These are phyloP conservation scores for Penicillium chermesinum DNA, from an alignment of 495 filamentous ascomycete species.

Conservation along the genomic window DNA sequence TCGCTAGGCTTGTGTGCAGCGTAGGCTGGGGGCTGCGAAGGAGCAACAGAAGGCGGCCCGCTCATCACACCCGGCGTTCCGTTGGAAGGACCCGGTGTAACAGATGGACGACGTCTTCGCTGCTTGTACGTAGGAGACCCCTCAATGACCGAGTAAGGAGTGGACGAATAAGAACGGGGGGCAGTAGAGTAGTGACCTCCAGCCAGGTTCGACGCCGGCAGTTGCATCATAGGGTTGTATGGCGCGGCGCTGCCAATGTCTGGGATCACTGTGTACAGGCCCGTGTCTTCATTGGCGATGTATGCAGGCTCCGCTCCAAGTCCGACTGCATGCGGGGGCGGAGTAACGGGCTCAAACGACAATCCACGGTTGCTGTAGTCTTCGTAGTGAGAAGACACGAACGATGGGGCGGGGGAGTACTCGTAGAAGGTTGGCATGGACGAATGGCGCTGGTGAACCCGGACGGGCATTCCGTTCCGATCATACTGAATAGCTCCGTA, in stretches of 20 bases:
- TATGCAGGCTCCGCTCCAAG: conserved; percentile 86
- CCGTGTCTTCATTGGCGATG: conserved; percentile 95
- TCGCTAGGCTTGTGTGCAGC: conserved; percentile 75
- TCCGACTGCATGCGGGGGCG: conserved; percentile 78
- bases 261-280: conserved; percentile 89
- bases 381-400: conserved; percentile 93
- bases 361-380: conserved; percentile 96
- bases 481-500: conserved; percentile 76
- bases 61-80: conserved; percentile 52
- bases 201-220: conserved; percentile 80
- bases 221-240: conserved; percentile 82
- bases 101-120: conserved; percentile 84
- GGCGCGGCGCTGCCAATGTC: conserved; percentile 55
- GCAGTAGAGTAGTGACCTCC: conserved; percentile 65
- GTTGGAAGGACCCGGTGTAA: conserved; percentile 66
- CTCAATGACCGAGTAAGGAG: conserved; percentile 92
- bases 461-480: conserved; percentile 79
- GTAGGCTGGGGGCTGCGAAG: conserved; percentile 38
- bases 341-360: conserved; percentile 94
- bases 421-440: conserved; percentile 98
- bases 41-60: conserved; percentile 22
- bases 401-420: conserved; percentile 95
- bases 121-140: conserved; percentile 99
- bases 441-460: conserved; percentile 82
- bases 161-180: conserved; percentile 67